Percentiles rank a stretch among this genome's conserved stretches.
Evolutionary conservation across 805 yeast genomes (phyloP).

Genomic region (Yueomyces sp.): DNA sequence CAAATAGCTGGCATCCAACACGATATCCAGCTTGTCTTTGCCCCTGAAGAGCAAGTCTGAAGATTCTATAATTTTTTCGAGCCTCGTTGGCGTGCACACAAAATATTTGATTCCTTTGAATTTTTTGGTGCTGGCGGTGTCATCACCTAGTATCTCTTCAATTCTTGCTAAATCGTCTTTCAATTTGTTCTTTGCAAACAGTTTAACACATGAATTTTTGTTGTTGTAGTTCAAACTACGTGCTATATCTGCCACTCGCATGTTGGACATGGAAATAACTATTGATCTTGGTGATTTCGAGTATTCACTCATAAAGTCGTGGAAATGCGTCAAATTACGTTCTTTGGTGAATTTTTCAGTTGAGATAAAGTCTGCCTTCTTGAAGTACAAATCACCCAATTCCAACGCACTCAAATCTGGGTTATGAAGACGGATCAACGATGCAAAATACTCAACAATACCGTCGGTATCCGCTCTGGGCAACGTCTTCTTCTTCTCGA

Average conservation of each 20-base stretch:
- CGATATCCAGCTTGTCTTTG: conserved; percentile 23
- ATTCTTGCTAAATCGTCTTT: conserved; percentile 37
- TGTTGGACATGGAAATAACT: conserved; percentile 60
- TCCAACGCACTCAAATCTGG: conserved; percentile 66
- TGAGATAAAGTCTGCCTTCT: conserved; percentile 43
- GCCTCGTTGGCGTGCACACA: conserved; percentile 20
- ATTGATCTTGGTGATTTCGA: conserved; percentile 32
- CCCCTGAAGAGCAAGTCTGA: conserved; percentile 20
- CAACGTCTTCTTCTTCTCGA: conserved; percentile 39
- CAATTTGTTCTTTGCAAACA: conserved; percentile 63
- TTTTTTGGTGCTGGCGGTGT: conserved; percentile 5
- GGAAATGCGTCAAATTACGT: conserved; percentile 43
- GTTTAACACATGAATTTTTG: conserved; percentile 43
- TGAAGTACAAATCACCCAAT: conserved; percentile 48
- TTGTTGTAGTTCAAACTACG: conserved; percentile 36
- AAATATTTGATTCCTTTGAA: conserved; percentile 14
- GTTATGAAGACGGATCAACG: conserved; percentile 42
- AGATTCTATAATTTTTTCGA: conserved; percentile 16
- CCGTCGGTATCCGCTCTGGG: conserved; percentile 43
- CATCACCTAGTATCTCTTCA: conserved; percentile 10
- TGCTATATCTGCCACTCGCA: conserved; percentile 76
- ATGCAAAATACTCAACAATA: conserved; percentile 56
- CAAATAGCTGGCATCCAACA: conserved; percentile 22
- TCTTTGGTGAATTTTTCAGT: conserved; percentile 43
- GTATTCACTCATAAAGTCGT: conserved; percentile 38